Percentiles rank a stretch among this genome's conserved stretches.
Conservation (phyloP, 805 yeast genomes). For the Nakazawaea ishiwadae region DNA sequence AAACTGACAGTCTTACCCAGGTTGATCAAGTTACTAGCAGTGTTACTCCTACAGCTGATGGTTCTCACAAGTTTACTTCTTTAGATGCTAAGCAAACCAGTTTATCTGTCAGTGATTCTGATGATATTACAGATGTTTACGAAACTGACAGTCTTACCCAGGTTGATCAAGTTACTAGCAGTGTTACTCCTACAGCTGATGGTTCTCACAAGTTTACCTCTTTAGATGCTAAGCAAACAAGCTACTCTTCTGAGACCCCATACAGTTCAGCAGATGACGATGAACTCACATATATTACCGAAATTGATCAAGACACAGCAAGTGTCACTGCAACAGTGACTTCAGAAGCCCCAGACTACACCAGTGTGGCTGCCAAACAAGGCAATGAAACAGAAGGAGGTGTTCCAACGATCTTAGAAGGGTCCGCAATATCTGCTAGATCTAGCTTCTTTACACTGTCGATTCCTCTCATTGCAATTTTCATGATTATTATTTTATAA, state of each 20-base stretch:
- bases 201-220: background rate
- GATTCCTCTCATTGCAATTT: background rate
- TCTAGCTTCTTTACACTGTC: background rate
- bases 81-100: background rate
- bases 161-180: background rate
- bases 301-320: background rate
- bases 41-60: no score
- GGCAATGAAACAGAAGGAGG: background rate
- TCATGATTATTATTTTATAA: background rate
- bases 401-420: no score
- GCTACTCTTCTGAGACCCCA: no score
- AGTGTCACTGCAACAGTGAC: background rate
- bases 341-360: background rate
- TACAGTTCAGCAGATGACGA: background rate
- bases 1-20: no score
- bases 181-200: background rate
- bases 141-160: background rate
- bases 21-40: no score
- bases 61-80: background rate
- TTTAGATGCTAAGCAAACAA: background rate
- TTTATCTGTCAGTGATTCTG: background rate
- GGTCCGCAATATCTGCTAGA: background rate
- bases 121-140: background rate
- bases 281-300: constrained; percentile 1
- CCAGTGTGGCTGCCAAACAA: background rate